phyloP scores from a whole-genome alignment of 192 early-diverging fungal species.

The Coemansia nantahalensis region DNA sequence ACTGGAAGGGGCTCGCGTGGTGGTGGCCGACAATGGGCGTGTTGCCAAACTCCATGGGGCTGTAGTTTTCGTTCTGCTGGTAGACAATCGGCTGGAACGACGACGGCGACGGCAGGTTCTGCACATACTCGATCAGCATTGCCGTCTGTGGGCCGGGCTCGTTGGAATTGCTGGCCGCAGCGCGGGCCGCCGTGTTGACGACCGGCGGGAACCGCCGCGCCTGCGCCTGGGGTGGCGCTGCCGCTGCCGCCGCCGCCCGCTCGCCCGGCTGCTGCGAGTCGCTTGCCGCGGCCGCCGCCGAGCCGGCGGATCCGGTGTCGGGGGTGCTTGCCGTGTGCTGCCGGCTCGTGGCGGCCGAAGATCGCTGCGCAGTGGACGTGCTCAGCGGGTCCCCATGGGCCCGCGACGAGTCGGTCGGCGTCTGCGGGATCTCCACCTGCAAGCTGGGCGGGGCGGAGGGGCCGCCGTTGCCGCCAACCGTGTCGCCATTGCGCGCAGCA shows the following conservation, averaged over 20 bases:
- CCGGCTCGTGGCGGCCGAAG: conserved; percentile 10
- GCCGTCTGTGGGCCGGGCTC: conserved; percentile 71
- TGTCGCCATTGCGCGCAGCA: too few relatives aligned
- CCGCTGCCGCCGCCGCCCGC: background rate
- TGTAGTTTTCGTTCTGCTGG: conserved; percentile 67
- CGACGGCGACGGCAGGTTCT: conserved; percentile 74
- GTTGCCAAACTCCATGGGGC: conserved; percentile 71
- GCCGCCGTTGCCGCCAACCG: too few relatives aligned
- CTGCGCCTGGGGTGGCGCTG: conserved; percentile 3
- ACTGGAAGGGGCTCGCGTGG: conserved; percentile 61
- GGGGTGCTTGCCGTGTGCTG: conserved; percentile 17
- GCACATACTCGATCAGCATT: conserved; percentile 56
- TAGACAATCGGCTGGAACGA: conserved; percentile 76
- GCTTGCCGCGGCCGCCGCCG: too few relatives aligned
- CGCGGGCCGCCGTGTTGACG: conserved; percentile 40
- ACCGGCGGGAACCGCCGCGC: conserved; percentile 42
- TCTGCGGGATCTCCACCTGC: conserved; percentile 34
- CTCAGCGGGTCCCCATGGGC: conserved; percentile 7
- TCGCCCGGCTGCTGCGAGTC: conserved; percentile 3
- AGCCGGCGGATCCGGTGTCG: conserved; percentile 8
- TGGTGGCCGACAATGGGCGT: conserved; percentile 68
- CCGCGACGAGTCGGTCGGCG: conserved; percentile 8
- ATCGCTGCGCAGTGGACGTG: conserved; percentile 10
- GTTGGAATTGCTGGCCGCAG: conserved; percentile 3
- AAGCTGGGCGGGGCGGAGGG: conserved; percentile 19